phyloP scores from a whole-genome alignment of 164 flowering plant genomes.

The Aristolochia fimbriata region DNA sequence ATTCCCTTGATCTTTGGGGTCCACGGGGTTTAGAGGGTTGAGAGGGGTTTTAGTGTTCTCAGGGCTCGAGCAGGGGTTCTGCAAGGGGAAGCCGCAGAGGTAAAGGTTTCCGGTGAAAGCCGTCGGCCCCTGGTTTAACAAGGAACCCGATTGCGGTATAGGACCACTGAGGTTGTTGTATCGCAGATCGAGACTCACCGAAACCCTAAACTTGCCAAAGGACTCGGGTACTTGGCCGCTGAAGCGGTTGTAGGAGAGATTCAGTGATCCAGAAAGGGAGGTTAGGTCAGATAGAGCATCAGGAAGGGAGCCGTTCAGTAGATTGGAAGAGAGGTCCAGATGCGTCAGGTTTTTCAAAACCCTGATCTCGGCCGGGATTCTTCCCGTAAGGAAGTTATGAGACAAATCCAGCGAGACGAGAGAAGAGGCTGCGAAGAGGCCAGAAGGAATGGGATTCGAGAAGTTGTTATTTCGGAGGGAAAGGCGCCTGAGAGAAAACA shows the following conservation, averaged over 20 bases:
- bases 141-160: slow-evolving; percentile 66
- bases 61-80: slow-evolving; percentile 39
- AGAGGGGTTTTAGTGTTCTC: background rate
- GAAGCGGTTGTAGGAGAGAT: slow-evolving; percentile 58
- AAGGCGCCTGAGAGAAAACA: slow-evolving; percentile 42
- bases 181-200: slow-evolving; percentile 64
- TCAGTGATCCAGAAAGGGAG: slow-evolving; percentile 48
- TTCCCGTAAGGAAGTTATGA: slow-evolving; percentile 55
- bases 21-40: slow-evolving; percentile 16
- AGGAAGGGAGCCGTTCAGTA: slow-evolving; percentile 64
- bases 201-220: slow-evolving; percentile 54
- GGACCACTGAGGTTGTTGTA: slow-evolving; percentile 67
- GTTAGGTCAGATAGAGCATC: slow-evolving; percentile 29
- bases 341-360: slow-evolving; percentile 25
- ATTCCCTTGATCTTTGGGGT: slow-evolving; percentile 18
- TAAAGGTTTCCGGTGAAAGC: slow-evolving; percentile 77
- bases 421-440: slow-evolving; percentile 44
- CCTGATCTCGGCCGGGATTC: slow-evolving; percentile 41
- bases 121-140: slow-evolving; percentile 89
- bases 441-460: slow-evolving; percentile 44
- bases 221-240: slow-evolving; percentile 64
- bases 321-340: slow-evolving; percentile 68
- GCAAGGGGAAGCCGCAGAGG: slow-evolving; percentile 86
- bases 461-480: slow-evolving; percentile 48
- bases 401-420: slow-evolving; percentile 60